A percentile compares a stretch with the other conserved stretches of the same genome.
phyloP scores from a whole-genome alignment of 1,284 basidiomycete species.

The Puccinia triticina region DNA sequence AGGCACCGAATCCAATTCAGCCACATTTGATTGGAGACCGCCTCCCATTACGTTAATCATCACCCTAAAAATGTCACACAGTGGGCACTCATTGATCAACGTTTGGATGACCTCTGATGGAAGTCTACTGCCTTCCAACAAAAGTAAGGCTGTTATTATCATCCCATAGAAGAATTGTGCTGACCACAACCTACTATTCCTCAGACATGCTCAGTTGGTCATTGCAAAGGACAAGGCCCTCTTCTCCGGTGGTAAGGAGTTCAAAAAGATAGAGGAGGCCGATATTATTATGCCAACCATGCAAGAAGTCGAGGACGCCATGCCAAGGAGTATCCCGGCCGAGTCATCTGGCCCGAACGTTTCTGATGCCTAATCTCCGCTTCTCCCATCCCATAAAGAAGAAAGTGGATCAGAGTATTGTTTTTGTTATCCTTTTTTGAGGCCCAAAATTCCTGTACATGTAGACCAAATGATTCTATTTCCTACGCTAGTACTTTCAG shows the following conservation, averaged over 20 bases:
- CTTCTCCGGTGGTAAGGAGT: neutral
- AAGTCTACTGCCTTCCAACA: no score
- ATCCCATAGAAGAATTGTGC: neutral
- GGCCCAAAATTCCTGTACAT: no score
- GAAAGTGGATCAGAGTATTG: no score
- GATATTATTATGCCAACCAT: neutral
- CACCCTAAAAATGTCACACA: neutral
- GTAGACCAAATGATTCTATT: no score
- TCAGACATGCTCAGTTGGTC: neutral
- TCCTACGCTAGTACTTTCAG: no score
- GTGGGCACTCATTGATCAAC: neutral
- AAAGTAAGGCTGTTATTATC: neutral
- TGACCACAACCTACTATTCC: neutral
- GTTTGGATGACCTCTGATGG: no score
- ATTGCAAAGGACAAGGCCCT: no score
- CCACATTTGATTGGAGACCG: neutral
- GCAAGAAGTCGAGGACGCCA: neutral
- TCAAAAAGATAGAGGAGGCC: neutral
- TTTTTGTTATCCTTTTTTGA: no score
- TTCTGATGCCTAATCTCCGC: neutral
- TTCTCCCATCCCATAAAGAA: no score
- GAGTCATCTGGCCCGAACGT: neutral
- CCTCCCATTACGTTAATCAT: neutral
- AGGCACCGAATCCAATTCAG: neutral
- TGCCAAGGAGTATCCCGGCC: neutral